A percentile compares a stretch with the other conserved stretches of the same genome.
Evolutionary conservation across 2,329 filamentous ascomycete species (phyloP).

Genomic region (Sporothrix protearum): DNA sequence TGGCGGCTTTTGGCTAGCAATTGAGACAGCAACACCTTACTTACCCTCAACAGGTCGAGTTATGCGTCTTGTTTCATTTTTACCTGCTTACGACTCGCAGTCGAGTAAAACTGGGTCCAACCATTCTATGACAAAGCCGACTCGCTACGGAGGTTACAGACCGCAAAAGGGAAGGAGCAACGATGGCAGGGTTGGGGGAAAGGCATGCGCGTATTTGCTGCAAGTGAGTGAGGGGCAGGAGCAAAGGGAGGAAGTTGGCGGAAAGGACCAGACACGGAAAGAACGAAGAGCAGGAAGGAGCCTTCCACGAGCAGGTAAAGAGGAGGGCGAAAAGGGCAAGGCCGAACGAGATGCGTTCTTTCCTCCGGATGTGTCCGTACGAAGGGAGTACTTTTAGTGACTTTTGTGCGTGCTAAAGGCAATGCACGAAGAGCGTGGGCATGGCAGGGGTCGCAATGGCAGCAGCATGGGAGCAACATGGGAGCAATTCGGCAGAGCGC

Average conservation of each 20-base stretch:
- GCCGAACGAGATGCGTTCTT: slow-evolving; percentile 1
- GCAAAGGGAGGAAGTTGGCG: background rate
- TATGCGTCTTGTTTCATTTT: background rate
- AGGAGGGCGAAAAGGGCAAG: background rate
- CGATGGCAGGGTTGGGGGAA: background rate
- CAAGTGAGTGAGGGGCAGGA: background rate
- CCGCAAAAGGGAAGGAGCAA: slow-evolving; percentile 11
- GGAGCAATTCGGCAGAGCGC: background rate
- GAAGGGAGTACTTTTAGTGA: background rate
- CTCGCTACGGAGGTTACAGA: background rate
- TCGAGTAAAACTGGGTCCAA: background rate
- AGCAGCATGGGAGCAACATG: no score
- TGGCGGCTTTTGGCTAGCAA: background rate
- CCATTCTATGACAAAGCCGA: background rate
- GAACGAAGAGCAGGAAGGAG: slow-evolving; percentile 10
- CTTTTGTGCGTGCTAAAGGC: background rate
- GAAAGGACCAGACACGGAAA: slow-evolving; percentile 5
- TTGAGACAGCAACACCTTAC: background rate
- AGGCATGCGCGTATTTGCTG: background rate
- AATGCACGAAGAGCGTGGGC: background rate
- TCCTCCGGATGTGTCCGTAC: background rate
- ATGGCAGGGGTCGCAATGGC: background rate
- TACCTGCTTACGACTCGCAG: background rate
- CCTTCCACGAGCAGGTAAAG: background rate
- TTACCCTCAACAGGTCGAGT: background rate